A percentile compares a stretch with the other conserved stretches of the same genome.
Evolutionary conservation across 345 rosid genomes (phyloP).

Genomic region (Dipteronia sinensis): DNA sequence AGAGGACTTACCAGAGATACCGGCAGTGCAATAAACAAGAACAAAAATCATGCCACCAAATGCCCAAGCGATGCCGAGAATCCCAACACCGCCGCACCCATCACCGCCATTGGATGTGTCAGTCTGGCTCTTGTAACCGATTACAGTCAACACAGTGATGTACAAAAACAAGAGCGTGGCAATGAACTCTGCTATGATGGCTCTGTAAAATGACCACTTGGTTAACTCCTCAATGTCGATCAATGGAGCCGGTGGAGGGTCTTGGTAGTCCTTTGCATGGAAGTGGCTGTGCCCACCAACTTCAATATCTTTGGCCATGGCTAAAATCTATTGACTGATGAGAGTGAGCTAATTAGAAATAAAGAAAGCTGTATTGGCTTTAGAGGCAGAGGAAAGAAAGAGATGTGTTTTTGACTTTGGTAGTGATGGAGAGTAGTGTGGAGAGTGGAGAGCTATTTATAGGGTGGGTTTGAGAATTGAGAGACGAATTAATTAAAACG

Average conservation of each 20-base stretch:
- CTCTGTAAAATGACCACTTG: slow-evolving; percentile 62
- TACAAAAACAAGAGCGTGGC: slow-evolving; percentile 71
- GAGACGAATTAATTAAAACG: slow-evolving; percentile 17
- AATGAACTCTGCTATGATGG: slow-evolving; percentile 60
- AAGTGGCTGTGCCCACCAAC: slow-evolving; percentile 41
- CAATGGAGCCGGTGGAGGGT: slow-evolving; percentile 61
- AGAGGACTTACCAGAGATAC: slow-evolving; percentile 51
- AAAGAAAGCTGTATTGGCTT: too few relatives aligned
- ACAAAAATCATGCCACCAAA: slow-evolving; percentile 76
- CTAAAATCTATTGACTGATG: slow-evolving; percentile 3
- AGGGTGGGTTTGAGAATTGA: slow-evolving; percentile 5
- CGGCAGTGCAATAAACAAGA: slow-evolving; percentile 74
- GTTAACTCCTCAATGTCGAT: slow-evolving; percentile 50
- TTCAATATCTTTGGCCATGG: slow-evolving; percentile 58
- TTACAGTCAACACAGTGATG: slow-evolving; percentile 62
- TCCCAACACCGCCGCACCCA: slow-evolving; percentile 57
- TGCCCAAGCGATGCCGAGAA: slow-evolving; percentile 72
- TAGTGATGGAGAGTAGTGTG: slow-evolving; percentile 3
- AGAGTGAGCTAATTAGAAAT: not conserved
- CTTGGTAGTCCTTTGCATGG: slow-evolving; percentile 53
- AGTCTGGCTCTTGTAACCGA: slow-evolving; percentile 52
- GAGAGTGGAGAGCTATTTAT: slow-evolving; percentile 23
- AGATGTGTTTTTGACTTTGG: not conserved
- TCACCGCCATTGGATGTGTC: slow-evolving; percentile 26
- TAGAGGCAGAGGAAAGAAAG: too few relatives aligned